A percentile compares a stretch with the other conserved stretches of the same genome.
These are phyloP conservation scores for Fraxinus dipetala DNA, from an alignment of 305 asterid genomes.

Conservation along the genomic window DNA sequence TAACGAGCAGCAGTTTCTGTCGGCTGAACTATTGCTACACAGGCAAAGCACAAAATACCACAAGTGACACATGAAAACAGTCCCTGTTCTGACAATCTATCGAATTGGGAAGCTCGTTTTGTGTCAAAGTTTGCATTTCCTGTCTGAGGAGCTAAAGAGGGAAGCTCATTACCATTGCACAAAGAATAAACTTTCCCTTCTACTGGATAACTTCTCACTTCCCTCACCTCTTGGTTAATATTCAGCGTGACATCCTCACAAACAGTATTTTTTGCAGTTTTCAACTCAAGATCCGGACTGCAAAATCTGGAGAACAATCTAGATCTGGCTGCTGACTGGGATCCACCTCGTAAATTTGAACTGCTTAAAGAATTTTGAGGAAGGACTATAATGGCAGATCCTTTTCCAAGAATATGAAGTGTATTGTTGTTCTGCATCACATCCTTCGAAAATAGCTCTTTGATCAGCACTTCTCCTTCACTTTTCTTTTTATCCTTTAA, in stretches of 20 bases:
- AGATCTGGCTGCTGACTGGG: conserved; percentile 42
- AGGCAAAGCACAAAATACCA: conserved; percentile 92
- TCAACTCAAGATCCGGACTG: conserved; percentile 53
- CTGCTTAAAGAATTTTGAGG: conserved; percentile 52
- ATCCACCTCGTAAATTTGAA: conserved; percentile 36
- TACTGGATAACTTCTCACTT: conserved; percentile 28
- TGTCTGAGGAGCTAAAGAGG: conserved; percentile 32
- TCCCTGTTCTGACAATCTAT: conserved; percentile 54
- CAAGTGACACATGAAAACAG: conserved; percentile 95
- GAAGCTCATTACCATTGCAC: conserved; percentile 34
- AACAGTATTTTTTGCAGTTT: conserved; percentile 33
- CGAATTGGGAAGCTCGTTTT: conserved; percentile 50
- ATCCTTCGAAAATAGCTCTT: conserved; percentile 75
- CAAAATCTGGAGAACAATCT: conserved; percentile 54
- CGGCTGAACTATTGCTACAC: conserved; percentile 87
- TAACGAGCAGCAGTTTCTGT: conserved; percentile 65
- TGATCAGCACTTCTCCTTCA: conserved; percentile 87
- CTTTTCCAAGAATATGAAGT: conserved; percentile 70
- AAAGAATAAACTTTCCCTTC: conserved; percentile 40
- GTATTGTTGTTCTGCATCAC: conserved; percentile 65
- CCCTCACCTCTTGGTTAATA: conserved; percentile 40
- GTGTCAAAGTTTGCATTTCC: conserved; percentile 32
- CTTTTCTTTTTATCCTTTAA: conserved; percentile 78
- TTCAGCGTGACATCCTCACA: conserved; percentile 32
- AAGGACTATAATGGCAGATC: conserved; percentile 79